These are phyloP conservation scores for Aspergillus brunneoviolaceus DNA, from an alignment of 2,329 filamentous ascomycete genomes.

Conservation along the genomic window DNA sequence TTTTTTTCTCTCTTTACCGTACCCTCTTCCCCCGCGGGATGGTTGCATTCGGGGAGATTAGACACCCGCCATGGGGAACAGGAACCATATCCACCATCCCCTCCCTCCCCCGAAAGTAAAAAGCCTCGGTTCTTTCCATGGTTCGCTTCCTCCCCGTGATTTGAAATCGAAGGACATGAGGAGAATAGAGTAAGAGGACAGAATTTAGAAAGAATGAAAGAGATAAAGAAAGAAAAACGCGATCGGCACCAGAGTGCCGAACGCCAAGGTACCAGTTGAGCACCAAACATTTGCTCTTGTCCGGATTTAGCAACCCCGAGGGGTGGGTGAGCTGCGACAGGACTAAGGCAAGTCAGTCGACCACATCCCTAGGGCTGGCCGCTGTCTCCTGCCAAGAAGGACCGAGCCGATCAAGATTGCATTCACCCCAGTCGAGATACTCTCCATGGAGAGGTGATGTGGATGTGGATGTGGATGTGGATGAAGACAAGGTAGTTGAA, in stretches of 20 bases:
- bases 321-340: not conserved
- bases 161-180: not conserved
- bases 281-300: not conserved
- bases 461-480: not conserved
- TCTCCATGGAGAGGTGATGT: not conserved
- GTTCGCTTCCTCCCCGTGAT: not conserved
- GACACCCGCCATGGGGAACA: not conserved
- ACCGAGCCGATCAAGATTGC: not conserved
- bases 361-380: not conserved
- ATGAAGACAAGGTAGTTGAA: not conserved
- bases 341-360: not conserved
- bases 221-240: not conserved
- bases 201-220: too few species aligned
- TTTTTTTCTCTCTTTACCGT: too few species aligned
- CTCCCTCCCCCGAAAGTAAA: not conserved
- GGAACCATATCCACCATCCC: not conserved
- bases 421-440: not conserved
- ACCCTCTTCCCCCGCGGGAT: not conserved
- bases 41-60: not conserved
- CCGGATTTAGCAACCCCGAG: not conserved
- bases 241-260: not conserved
- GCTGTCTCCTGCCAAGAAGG: constrained; percentile 3
- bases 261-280: not conserved
- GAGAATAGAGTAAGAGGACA: not conserved
- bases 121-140: not conserved